Conservation (phyloP, 306 rosid genomes). For the Pterocarpus macrocarpus region DNA sequence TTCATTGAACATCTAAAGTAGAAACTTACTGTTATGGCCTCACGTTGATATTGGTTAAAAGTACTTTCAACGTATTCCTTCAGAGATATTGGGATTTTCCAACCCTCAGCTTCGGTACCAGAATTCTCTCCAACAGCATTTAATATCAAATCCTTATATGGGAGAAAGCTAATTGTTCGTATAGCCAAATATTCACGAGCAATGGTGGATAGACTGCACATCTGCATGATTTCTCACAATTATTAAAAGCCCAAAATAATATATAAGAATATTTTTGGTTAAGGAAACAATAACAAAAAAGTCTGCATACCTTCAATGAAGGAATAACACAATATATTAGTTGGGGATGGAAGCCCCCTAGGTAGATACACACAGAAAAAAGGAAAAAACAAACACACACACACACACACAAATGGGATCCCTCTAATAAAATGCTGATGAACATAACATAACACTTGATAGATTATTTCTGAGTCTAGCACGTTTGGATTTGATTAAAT, state of each 20-base stretch:
- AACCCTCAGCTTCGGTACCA: slow-evolving; percentile 59
- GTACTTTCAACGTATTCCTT: slow-evolving; percentile 71
- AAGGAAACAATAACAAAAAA: slow-evolving; percentile 25
- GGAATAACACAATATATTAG: slow-evolving; percentile 6
- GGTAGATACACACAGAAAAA: neutral
- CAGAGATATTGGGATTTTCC: slow-evolving; percentile 82
- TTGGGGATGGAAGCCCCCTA: slow-evolving; percentile 14
- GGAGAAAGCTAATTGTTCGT: slow-evolving; percentile 68
- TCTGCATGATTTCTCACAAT: slow-evolving; percentile 58
- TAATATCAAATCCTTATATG: slow-evolving; percentile 87
- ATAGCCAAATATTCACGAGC: slow-evolving; percentile 87
- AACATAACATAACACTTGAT: neutral
- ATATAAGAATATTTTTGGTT: slow-evolving; percentile 16
- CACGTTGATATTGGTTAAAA: slow-evolving; percentile 81
- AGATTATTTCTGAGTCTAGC: neutral
- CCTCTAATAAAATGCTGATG: slow-evolving; percentile 25
- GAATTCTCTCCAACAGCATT: slow-evolving; percentile 60
- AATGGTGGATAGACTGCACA: slow-evolving; percentile 91
- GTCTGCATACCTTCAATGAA: neutral
- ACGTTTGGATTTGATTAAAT: too few species aligned
- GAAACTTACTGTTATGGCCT: slow-evolving; percentile 79
- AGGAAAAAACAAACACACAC: too few species aligned
- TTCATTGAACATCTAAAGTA: slow-evolving; percentile 12
- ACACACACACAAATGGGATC: slow-evolving; percentile 1
- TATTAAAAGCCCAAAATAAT: slow-evolving; percentile 28